Conservation (phyloP, 1,284 basidiomycete genomes). For the Thecaphora thlaspeos region DNA sequence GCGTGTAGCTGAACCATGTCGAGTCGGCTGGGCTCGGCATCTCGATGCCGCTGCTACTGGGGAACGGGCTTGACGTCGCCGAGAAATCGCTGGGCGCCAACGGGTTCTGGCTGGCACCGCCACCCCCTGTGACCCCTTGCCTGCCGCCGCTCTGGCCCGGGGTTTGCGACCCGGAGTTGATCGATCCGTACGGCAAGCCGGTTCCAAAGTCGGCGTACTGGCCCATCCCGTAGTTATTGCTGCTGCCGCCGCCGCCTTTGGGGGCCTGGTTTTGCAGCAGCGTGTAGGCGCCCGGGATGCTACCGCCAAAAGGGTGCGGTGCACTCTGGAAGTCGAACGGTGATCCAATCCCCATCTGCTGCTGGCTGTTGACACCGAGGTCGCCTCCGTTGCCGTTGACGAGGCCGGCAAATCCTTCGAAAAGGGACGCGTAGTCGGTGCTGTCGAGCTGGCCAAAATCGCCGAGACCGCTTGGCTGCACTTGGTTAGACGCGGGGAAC, state of each 20-base stretch:
- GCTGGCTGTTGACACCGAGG: constrained; percentile 12
- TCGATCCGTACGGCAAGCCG: not conserved
- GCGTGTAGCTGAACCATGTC: constrained; percentile 43
- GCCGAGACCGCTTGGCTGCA: constrained; percentile 13
- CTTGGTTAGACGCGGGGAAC: constrained; percentile 29
- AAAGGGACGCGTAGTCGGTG: constrained; percentile 23
- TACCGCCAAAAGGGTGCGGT: constrained; percentile 39
- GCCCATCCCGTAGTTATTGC: constrained; percentile 3
- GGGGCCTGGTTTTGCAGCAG: constrained; percentile 26
- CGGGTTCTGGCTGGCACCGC: not conserved
- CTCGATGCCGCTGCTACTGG: not conserved
- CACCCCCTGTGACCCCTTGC: not conserved
- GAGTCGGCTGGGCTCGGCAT: constrained; percentile 33
- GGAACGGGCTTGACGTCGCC: not conserved
- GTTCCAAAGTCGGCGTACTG: too few species aligned
- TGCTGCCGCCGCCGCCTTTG: constrained; percentile 7
- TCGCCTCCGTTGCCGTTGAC: constrained; percentile 12
- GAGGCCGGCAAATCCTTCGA: constrained; percentile 28
- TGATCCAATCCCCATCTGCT: constrained; percentile 16
- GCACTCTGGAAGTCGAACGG: too few species aligned
- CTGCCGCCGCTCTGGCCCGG: not conserved
- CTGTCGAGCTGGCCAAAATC: constrained; percentile 21
- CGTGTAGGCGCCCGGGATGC: constrained; percentile 42
- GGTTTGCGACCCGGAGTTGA: not conserved
- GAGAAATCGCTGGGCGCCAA: not conserved